These are phyloP conservation scores for Aspergillus ostianus DNA, from an alignment of 495 filamentous ascomycete species.

Conservation along the genomic window DNA sequence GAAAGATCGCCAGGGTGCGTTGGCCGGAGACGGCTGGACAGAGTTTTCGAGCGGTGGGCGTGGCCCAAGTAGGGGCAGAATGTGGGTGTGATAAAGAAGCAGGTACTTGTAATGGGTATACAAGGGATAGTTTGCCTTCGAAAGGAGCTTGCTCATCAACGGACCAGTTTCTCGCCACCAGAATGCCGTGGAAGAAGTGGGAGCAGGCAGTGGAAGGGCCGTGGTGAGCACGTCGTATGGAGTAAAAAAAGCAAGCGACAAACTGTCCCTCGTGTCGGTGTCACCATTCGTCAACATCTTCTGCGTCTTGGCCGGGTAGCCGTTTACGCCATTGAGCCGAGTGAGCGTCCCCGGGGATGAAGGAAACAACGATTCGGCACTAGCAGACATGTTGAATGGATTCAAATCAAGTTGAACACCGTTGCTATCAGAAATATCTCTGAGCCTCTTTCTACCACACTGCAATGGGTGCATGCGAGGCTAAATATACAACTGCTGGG, in stretches of 20 bases:
- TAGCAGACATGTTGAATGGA: neutral
- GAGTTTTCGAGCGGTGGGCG: neutral
- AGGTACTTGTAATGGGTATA: neutral
- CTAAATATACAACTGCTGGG: neutral
- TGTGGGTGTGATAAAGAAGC: neutral
- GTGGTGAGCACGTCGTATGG: neutral
- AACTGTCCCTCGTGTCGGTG: neutral
- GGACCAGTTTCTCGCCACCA: neutral
- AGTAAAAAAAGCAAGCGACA: neutral
- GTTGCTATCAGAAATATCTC: neutral
- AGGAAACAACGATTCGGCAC: neutral
- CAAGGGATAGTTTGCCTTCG: neutral
- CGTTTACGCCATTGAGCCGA: neutral
- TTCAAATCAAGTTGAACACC: neutral
- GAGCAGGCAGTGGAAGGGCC: neutral
- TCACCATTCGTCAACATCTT: neutral
- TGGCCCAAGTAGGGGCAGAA: neutral
- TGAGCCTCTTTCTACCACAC: neutral
- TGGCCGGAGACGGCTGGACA: neutral
- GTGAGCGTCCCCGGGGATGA: neutral
- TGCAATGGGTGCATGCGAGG: neutral
- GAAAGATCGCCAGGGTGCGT: neutral
- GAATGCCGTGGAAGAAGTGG: neutral
- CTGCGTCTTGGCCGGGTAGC: neutral
- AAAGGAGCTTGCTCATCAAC: neutral